Conservation (phyloP, 306 rosid species). For the Cajanus cajan region DNA sequence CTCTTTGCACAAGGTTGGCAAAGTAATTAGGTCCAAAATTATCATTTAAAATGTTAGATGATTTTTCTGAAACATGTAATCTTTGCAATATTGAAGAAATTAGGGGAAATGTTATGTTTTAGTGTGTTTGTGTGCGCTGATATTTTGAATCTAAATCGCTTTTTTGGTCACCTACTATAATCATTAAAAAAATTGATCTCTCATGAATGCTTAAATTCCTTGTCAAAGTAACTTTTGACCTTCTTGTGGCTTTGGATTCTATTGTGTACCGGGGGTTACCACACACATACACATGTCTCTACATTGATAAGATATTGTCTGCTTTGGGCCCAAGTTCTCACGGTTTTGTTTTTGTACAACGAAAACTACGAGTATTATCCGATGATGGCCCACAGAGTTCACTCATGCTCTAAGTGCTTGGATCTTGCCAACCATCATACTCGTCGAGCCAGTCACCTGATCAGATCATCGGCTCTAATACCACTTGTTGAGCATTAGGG, state of each 20-base stretch:
- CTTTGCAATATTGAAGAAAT: conserved; percentile 22
- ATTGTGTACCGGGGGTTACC: no score
- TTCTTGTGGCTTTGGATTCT: conserved; percentile 37
- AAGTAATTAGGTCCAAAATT: conserved; percentile 20
- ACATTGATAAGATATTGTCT: no score
- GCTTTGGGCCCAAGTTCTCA: no score
- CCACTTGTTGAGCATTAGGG: no score
- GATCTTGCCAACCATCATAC: no score
- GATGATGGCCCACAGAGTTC: no score
- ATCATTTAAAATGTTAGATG: background rate
- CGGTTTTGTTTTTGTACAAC: no score
- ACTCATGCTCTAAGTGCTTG: no score
- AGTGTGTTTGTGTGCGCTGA: conserved; percentile 19
- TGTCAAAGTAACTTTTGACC: conserved; percentile 64
- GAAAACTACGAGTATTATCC: no score
- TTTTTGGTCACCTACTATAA: conserved; percentile 62
- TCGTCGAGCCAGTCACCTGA: no score
- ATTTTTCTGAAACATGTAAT: conserved; percentile 18
- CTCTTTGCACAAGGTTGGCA: conserved; percentile 35
- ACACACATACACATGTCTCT: no score
- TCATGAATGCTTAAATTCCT: conserved; percentile 29
- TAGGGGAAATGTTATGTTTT: background rate
- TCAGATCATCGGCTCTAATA: no score
- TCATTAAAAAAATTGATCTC: conserved; percentile 32
- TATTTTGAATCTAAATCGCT: conserved; percentile 28